phyloP scores from a whole-genome alignment of 176 grass and related monocot genomes.

The Rhynchospora tenuis region DNA sequence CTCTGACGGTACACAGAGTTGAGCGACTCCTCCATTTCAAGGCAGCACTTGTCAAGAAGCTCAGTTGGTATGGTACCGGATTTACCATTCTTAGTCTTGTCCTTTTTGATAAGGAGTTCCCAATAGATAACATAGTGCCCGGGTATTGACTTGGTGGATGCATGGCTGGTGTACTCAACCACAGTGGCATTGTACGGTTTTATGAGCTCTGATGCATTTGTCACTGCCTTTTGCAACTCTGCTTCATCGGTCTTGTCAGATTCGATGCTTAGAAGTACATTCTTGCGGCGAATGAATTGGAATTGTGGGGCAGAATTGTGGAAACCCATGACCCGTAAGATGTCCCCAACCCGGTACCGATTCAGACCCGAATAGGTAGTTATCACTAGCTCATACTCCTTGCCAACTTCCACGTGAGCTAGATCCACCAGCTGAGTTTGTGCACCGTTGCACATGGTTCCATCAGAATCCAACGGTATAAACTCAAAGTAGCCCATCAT shows the following conservation, averaged over 20 bases:
- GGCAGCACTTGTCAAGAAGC: conserved; percentile 58
- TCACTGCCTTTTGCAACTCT: conserved; percentile 85
- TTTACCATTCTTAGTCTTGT: conserved; percentile 13
- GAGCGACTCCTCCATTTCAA: conserved; percentile 78
- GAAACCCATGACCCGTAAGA: conserved; percentile 74
- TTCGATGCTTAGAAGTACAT: conserved; percentile 91
- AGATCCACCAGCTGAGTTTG: conserved; percentile 64
- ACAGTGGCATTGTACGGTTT: conserved; percentile 60
- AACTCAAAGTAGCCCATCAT: conserved; percentile 99
- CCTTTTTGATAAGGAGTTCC: conserved; percentile 54
- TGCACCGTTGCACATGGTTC: conserved; percentile 13
- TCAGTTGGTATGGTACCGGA: background rate
- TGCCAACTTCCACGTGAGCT: conserved; percentile 58
- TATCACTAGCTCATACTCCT: conserved; percentile 96
- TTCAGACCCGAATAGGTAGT: conserved; percentile 88
- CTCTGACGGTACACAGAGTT: conserved; percentile 91
- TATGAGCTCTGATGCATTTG: conserved; percentile 62
- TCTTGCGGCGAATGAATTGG: conserved; percentile 89
- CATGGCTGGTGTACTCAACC: conserved; percentile 94
- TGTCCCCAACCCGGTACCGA: conserved; percentile 94
- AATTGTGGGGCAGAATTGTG: conserved; percentile 83
- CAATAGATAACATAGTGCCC: conserved; percentile 98
- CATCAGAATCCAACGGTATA: conserved; percentile 43
- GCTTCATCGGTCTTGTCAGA: conserved; percentile 97
- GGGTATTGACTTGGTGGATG: conserved; percentile 58